phyloP scores from a whole-genome alignment of 305 asterid genomes.

The Fraxinus latifolia region DNA sequence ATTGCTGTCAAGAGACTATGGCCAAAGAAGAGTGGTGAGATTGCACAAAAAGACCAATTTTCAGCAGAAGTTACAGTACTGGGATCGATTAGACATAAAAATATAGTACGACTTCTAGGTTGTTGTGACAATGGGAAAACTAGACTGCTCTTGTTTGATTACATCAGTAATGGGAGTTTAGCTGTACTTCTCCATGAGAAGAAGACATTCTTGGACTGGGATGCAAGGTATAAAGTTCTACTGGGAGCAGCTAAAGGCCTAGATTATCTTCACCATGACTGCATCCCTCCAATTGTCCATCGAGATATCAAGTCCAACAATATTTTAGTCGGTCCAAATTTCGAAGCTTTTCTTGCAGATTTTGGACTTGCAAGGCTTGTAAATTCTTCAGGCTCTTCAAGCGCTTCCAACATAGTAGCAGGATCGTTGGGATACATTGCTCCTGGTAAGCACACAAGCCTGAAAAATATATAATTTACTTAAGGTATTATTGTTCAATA shows the following conservation, averaged over 20 bases:
- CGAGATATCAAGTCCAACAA: constrained; percentile 69
- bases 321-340: constrained; percentile 57
- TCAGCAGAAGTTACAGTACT: constrained; percentile 63
- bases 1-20: constrained; percentile 64
- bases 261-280: constrained; percentile 74
- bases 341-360: constrained; percentile 70
- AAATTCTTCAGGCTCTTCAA: constrained; percentile 45
- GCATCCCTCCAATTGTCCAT: constrained; percentile 67
- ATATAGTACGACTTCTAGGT: constrained; percentile 66
- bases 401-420: constrained; percentile 44
- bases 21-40: constrained; percentile 53
- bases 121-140: constrained; percentile 65
- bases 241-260: constrained; percentile 71
- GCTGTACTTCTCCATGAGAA: constrained; percentile 55
- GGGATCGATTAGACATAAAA: constrained; percentile 65
- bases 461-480: neutral
- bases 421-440: constrained; percentile 79
- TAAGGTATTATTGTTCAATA: neutral
- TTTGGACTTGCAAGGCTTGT: constrained; percentile 68
- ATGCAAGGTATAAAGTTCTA: constrained; percentile 58
- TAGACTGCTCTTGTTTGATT: constrained; percentile 59
- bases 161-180: constrained; percentile 65
- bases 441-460: constrained; percentile 48
- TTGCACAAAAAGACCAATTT: constrained; percentile 48
- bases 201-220: constrained; percentile 50